Evolutionary conservation across 345 rosid species (phyloP), one percentile per base, ranked within the genome.

Genomic region (Eutrema yunnanense): DNA sequence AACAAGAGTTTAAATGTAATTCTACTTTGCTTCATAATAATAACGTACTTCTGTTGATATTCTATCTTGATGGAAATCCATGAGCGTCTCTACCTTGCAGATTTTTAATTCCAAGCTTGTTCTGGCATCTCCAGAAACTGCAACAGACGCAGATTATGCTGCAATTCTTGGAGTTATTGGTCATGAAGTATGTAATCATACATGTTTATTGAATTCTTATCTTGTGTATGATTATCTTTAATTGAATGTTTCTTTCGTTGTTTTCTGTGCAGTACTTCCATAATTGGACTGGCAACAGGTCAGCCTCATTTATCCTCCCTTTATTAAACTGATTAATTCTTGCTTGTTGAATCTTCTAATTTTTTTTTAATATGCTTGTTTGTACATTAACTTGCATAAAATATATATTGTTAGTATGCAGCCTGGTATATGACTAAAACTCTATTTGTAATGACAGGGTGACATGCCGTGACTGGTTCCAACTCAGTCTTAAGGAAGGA

Each of bases 201-300:
- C 41, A 11, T 50, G 51, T 51, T 27, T 61, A 22, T 61, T 59
- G 8, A 29, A 36, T 6, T 30, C 8, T 53, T 26, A 36, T 57
- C 47, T 41, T 19, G 14, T 30, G 13, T 67, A 36, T 6, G 5
- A 5, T 22, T 60, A 42, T 51, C 52, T 57, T 38, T 41, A 47
- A 3, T 32, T 77, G 56, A 84, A 68, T 38, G 38, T 61, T 26
- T 44, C 69, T 75, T 72, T 46, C 33, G 59, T 72, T 79, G 62
- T 62, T 81, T 33, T 75, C 42, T 65, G 38, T 85, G 88, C 88
- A 96, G 99, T 96, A 92, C 80, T 96, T 96, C 83, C 98, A 96
- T 89, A 96, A 96, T 79, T 96, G 99, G 99, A 96, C 99, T 60
- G 99, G 99, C 73, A 90, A 92, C 87, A 95, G 99, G 99, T 93